Evolutionary conservation across 2,329 filamentous ascomycete species (phyloP).

Genomic region (Calonectria naviculata): DNA sequence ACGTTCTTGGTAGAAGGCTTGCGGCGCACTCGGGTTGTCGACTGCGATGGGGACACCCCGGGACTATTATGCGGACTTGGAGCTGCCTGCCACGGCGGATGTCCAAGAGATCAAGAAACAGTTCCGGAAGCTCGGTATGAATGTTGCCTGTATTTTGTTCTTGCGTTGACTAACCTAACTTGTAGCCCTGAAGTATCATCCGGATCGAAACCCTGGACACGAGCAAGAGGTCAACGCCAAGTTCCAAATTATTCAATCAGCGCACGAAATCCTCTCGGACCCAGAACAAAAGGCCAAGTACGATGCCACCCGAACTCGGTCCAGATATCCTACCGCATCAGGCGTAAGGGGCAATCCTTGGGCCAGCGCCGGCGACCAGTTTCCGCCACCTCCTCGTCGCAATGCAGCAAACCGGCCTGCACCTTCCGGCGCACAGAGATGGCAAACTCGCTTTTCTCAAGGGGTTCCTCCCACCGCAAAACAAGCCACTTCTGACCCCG

Average conservation of each 20-base stretch:
- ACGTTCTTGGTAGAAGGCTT: not conserved
- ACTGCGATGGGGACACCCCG: constrained; percentile 58
- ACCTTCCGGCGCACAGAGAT: constrained; percentile 56
- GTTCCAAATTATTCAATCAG: constrained; percentile 88
- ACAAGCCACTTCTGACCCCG: constrained; percentile 47
- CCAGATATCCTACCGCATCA: constrained; percentile 60
- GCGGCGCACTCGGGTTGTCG: constrained; percentile 19
- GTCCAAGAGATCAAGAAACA: constrained; percentile 85
- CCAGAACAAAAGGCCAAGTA: constrained; percentile 63
- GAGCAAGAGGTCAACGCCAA: constrained; percentile 83
- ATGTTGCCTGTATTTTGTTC: not conserved
- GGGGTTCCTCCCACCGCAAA: constrained; percentile 57
- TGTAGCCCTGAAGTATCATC: constrained; percentile 84
- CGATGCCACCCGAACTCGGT: constrained; percentile 57
- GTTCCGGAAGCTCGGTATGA: constrained; percentile 82
- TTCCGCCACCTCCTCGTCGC: constrained; percentile 61
- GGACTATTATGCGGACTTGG: constrained; percentile 89
- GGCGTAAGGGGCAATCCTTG: constrained; percentile 69
- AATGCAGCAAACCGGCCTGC: constrained; percentile 35
- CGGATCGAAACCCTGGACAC: constrained; percentile 87
- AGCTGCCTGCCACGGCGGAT: constrained; percentile 74
- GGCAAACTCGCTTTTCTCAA: constrained; percentile 54
- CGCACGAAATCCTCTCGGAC: constrained; percentile 78
- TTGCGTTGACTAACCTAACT: constrained; percentile 36
- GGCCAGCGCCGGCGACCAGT: constrained; percentile 60